These are phyloP conservation scores for Boletus holoroseus DNA, from an alignment of 1,284 basidiomycete genomes.

Conservation along the genomic window DNA sequence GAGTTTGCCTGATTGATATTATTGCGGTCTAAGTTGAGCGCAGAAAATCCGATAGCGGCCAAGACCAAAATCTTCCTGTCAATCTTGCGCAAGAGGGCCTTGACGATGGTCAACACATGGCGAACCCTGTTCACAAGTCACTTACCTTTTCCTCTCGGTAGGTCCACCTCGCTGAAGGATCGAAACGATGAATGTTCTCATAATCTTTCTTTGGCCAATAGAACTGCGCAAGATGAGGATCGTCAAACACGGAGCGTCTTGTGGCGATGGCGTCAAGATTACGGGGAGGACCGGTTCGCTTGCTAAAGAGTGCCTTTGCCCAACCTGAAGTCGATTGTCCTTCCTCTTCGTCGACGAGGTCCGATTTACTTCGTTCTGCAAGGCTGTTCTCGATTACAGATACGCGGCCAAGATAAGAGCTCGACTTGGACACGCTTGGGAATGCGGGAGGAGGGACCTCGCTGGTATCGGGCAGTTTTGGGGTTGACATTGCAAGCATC, in stretches of 20 bases:
- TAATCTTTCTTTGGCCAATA: conserved; percentile 54
- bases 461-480: neutral
- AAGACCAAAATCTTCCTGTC: conserved; percentile 48
- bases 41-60: conserved; percentile 45
- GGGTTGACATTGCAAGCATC: neutral
- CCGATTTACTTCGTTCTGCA: neutral
- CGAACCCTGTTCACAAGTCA: neutral
- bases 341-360: conserved; percentile 13
- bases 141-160: conserved; percentile 56
- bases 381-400: neutral
- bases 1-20: conserved; percentile 63
- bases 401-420: neutral
- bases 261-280: conserved; percentile 13
- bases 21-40: conserved; percentile 40
- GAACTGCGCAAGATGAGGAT: conserved; percentile 44
- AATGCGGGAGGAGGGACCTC: neutral
- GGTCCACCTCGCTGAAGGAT: conserved; percentile 65
- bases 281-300: neutral
- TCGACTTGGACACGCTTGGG: neutral
- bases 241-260: conserved; percentile 52
- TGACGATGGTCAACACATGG: neutral
- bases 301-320: conserved; percentile 2
- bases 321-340: neutral
- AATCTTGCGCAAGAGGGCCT: conserved; percentile 40
- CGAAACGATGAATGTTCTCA: conserved; percentile 63